Conservation (phyloP, 2,329 filamentous ascomycete species). For the Orbilia blumenaviensis region DNA sequence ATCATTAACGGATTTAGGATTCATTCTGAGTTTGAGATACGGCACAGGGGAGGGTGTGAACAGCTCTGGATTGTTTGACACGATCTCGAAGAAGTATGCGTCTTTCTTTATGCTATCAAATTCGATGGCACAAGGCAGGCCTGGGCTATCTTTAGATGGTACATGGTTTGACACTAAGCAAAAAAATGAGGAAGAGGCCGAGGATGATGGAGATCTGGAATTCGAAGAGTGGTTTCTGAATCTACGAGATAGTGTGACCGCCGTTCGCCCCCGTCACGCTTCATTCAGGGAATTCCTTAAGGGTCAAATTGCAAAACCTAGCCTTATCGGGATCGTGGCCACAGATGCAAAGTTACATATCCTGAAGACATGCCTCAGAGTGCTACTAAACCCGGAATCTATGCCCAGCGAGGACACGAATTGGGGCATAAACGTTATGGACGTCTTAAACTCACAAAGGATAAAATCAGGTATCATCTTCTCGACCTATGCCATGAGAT, state of each 20-base stretch:
- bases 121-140: neutral
- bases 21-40: neutral
- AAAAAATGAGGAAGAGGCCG: no score
- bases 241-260: neutral
- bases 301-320: neutral
- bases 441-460: no score
- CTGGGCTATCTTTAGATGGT: neutral
- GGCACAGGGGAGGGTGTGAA: neutral
- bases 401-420: neutral
- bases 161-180: no score
- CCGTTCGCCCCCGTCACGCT: slow-evolving; percentile 9
- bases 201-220: no score
- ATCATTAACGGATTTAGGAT: neutral
- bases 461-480: neutral
- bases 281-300: slow-evolving; percentile 8
- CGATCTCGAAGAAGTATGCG: slow-evolving; percentile 10
- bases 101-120: neutral
- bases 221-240: no score
- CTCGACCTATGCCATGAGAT: no score
- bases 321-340: neutral
- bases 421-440: no score
- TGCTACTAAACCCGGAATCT: neutral
- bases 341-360: no score
- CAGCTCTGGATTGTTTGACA: neutral
- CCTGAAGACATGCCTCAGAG: slow-evolving; percentile 1